Conservation (phyloP, 495 filamentous ascomycete species). For the Xylaria cubensis region DNA sequence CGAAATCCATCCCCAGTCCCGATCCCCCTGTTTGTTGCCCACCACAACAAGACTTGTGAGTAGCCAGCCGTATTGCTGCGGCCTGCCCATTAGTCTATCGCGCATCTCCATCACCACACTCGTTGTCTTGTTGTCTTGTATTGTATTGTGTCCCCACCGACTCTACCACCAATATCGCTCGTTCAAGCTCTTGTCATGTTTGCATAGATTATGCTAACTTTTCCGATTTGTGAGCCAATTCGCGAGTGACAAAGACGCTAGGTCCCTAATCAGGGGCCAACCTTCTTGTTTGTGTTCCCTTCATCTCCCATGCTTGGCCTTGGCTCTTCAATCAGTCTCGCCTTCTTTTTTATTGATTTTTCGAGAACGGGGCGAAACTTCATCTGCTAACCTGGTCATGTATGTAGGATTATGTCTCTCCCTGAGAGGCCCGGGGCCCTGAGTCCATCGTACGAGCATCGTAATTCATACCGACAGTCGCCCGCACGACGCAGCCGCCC, state of each 20-base stretch:
- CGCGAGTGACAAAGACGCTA: constrained; percentile 2
- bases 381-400: constrained; percentile 17
- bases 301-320: background rate
- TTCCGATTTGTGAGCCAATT: background rate
- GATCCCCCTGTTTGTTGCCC: constrained; percentile 25
- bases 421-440: constrained; percentile 67
- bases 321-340: constrained; percentile 1
- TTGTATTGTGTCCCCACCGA: background rate
- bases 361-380: background rate
- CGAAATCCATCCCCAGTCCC: background rate
- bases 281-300: constrained; percentile 31
- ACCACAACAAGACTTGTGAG: constrained; percentile 28
- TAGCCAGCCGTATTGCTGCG: constrained; percentile 8
- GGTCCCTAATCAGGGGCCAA: constrained; percentile 18
- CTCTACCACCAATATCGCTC: constrained; percentile 2
- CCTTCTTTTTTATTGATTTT: background rate
- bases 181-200: constrained; percentile 2
- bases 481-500: constrained; percentile 67
- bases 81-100: constrained; percentile 16
- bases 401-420: constrained; percentile 64
- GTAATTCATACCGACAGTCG: constrained; percentile 68
- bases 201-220: background rate
- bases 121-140: constrained; percentile 3
- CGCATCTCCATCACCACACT: constrained; percentile 16
- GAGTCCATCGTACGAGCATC: constrained; percentile 66